Percentiles rank a stretch among this genome's conserved stretches.
These are phyloP conservation scores for Cyberlindnera euphorbiae DNA, from an alignment of 805 yeast genomes.

Conservation along the genomic window DNA sequence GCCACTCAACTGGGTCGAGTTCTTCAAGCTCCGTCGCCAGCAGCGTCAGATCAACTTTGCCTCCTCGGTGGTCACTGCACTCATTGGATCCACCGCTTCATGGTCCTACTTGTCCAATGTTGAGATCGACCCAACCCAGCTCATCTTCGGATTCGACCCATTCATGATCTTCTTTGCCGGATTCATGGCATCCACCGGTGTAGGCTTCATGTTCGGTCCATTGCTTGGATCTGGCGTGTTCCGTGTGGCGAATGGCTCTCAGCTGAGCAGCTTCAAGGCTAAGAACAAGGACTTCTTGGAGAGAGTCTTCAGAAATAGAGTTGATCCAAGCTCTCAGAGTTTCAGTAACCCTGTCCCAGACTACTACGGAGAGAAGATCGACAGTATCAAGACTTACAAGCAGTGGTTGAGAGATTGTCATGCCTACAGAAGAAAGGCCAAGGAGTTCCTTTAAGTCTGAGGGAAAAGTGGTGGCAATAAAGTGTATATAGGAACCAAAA, in stretches of 20 bases:
- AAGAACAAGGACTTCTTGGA: conserved; percentile 74
- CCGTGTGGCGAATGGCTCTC: conserved; percentile 44
- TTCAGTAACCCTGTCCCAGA: conserved; percentile 97
- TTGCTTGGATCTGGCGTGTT: conserved; percentile 68
- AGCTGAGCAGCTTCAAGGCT: conserved; percentile 41
- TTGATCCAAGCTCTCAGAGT: conserved; percentile 87
- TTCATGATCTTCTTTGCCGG: conserved; percentile 74
- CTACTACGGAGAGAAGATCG: conserved; percentile 94
- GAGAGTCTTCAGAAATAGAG: conserved; percentile 74
- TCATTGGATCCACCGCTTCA: conserved; percentile 60
- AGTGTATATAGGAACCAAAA: neutral
- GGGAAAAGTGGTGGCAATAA: neutral
- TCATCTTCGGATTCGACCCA: conserved; percentile 87
- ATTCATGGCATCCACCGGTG: conserved; percentile 62
- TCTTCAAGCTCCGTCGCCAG: conserved; percentile 68
- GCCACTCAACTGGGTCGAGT: conserved; percentile 64
- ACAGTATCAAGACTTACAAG: conserved; percentile 78
- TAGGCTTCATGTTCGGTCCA: conserved; percentile 85
- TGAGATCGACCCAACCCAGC: conserved; percentile 84
- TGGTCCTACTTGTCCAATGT: conserved; percentile 75
- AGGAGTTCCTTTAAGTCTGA: conserved; percentile 53
- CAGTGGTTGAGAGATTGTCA: conserved; percentile 96
- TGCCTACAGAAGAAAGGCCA: conserved; percentile 78
- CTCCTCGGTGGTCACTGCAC: conserved; percentile 64
- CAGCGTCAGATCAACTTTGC: conserved; percentile 66